These are phyloP conservation scores for Cephalotrichum gorgonifer DNA, from an alignment of 2,329 filamentous ascomycete genomes.

Conservation along the genomic window DNA sequence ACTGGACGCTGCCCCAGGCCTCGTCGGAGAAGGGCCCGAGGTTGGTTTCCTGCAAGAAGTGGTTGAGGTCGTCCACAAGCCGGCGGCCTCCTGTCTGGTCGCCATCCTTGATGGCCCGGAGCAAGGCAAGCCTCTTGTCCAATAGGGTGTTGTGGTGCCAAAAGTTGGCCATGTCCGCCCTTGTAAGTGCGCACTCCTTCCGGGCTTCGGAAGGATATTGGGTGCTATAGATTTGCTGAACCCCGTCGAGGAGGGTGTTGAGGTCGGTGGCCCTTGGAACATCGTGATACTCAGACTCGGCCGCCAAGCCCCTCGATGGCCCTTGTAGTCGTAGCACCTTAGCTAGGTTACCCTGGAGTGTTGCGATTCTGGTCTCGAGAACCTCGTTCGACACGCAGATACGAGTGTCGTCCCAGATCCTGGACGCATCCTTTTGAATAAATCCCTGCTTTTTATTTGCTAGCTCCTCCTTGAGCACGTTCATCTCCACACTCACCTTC, in stretches of 20 bases:
- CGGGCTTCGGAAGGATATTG: not conserved
- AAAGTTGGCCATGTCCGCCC: not conserved
- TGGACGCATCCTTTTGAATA: not conserved
- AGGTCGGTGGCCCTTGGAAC: not conserved
- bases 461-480: not conserved
- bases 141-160: not conserved
- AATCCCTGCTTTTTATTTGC: not conserved
- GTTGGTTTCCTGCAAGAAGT: not conserved
- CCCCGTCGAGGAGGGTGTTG: not conserved
- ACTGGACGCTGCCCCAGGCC: slow-evolving; percentile 2
- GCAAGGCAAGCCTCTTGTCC: not conserved
- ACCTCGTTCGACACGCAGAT: not conserved
- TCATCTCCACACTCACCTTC: not conserved
- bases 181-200: not conserved
- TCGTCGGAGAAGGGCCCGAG: not conserved
- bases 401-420: not conserved
- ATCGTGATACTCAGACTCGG: not conserved
- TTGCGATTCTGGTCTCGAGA: not conserved
- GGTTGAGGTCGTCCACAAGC: not conserved
- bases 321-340: not conserved
- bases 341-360: not conserved
- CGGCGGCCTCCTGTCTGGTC: not conserved
- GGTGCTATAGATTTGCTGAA: not conserved
- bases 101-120: not conserved
- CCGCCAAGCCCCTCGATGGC: not conserved